Percentiles rank a stretch among this genome's conserved stretches.
Conservation (phyloP, 2,329 filamentous ascomycete genomes). For the Alternaria consortialis region DNA sequence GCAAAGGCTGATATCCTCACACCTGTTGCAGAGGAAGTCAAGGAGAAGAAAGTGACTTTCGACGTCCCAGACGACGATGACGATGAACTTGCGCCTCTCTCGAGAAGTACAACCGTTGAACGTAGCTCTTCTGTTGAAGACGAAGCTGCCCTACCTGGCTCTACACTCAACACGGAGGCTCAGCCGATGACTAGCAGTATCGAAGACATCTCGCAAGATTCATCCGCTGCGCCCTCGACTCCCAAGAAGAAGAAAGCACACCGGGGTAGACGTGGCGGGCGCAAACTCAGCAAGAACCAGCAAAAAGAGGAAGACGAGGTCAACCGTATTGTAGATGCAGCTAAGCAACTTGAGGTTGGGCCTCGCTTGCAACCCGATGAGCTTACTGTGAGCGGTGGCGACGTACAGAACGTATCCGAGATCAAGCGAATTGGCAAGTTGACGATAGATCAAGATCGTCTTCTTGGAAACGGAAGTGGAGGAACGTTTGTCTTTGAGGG, state of each 20-base stretch:
- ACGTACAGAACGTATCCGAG: constrained; percentile 58
- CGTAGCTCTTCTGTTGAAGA: constrained; percentile 31
- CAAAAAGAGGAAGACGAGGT: constrained; percentile 49
- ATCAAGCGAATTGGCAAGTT: constrained; percentile 68
- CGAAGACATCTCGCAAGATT: constrained; percentile 34
- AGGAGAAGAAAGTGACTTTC: constrained; percentile 48
- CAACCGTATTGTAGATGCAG: constrained; percentile 52
- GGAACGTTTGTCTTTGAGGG: constrained; percentile 96
- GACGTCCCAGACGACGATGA: constrained; percentile 43
- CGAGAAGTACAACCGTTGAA: constrained; percentile 46
- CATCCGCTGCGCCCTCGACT: constrained; percentile 31
- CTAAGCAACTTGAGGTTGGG: constrained; percentile 47
- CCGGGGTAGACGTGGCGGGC: constrained; percentile 58
- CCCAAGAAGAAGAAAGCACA: constrained; percentile 61
- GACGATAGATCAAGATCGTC: constrained; percentile 66
- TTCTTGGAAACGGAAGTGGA: constrained; percentile 83
- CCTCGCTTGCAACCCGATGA: constrained; percentile 52
- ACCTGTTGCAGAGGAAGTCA: constrained; percentile 26
- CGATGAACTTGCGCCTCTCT: constrained; percentile 45
- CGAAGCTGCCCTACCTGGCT: constrained; percentile 15
- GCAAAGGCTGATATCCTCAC: constrained; percentile 16
- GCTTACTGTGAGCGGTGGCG: constrained; percentile 53
- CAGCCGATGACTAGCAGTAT: constrained; percentile 16
- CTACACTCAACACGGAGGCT: constrained; percentile 18
- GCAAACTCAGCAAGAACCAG: constrained; percentile 56